Evolutionary conservation across 306 rosid genomes (phyloP).

Genomic region (Hippophae tibetana): DNA sequence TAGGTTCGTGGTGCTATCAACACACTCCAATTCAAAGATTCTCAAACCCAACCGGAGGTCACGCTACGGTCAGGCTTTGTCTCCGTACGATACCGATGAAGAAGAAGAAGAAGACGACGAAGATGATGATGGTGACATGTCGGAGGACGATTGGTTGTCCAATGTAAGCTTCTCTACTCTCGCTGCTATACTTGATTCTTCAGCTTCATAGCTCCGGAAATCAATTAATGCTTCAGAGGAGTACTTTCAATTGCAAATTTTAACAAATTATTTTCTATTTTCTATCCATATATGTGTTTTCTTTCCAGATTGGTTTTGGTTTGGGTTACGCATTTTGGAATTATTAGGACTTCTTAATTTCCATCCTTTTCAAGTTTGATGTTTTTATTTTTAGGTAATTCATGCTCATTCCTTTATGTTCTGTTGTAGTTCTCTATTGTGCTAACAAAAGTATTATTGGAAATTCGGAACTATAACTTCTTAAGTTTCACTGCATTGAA

Average conservation of each 20-base stretch:
- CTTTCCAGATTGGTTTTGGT: too few relatives aligned
- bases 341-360: background rate
- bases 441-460: background rate
- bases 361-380: background rate
- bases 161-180: constrained; percentile 39
- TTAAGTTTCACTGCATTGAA: background rate
- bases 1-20: constrained; percentile 39
- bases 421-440: background rate
- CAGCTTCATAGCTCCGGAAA: too few relatives aligned
- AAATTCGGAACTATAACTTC: background rate
- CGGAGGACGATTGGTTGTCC: constrained; percentile 34
- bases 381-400: background rate
- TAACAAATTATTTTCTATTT: background rate
- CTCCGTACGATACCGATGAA: constrained; percentile 44
- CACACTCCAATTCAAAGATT: constrained; percentile 70
- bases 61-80: constrained; percentile 38
- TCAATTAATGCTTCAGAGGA: too few relatives aligned
- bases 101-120: constrained; percentile 19
- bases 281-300: too few relatives aligned
- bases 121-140: constrained; percentile 19
- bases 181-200: background rate
- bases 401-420: background rate
- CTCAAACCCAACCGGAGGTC: constrained; percentile 64
- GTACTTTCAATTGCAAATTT: background rate
- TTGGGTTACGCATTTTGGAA: background rate